Conservation (phyloP, 371 early-diverging fungal genomes). For the Mucor velutinosus region DNA sequence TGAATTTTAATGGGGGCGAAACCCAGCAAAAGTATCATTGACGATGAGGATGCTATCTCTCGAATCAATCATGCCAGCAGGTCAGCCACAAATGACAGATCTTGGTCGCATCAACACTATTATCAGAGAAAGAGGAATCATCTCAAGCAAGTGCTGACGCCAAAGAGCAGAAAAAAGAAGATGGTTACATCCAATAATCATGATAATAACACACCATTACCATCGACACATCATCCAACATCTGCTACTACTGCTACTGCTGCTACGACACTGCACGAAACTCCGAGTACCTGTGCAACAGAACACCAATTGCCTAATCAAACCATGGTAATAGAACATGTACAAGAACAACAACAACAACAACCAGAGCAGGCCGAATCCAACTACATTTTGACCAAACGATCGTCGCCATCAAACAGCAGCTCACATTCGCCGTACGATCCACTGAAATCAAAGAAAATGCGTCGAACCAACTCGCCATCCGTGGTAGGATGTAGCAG, state of each 20-base stretch:
- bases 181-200: neutral
- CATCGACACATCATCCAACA: conserved; percentile 1
- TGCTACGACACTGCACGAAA: neutral
- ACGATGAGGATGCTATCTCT: conserved; percentile 2
- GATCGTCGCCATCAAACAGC: neutral
- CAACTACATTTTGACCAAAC: neutral
- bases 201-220: neutral
- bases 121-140: conserved; percentile 2
- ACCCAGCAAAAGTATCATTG: conserved; percentile 22
- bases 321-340: neutral
- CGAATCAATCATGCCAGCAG: neutral
- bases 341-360: neutral
- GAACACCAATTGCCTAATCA: conserved; percentile 2
- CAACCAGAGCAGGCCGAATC: neutral
- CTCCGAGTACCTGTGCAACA: conserved; percentile 1
- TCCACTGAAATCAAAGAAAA: conserved; percentile 2
- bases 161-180: conserved; percentile 4
- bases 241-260: neutral
- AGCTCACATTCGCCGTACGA: conserved; percentile 3
- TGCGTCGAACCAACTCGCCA: neutral
- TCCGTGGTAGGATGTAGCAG: neutral
- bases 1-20: conserved; percentile 25
- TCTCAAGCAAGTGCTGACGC: conserved; percentile 6
- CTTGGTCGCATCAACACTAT: neutral
- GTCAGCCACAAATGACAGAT: neutral